Base-by-base conservation (phyloP, 2,329 filamentous ascomycete genomes). In the Escovopsis sp. region DNA sequence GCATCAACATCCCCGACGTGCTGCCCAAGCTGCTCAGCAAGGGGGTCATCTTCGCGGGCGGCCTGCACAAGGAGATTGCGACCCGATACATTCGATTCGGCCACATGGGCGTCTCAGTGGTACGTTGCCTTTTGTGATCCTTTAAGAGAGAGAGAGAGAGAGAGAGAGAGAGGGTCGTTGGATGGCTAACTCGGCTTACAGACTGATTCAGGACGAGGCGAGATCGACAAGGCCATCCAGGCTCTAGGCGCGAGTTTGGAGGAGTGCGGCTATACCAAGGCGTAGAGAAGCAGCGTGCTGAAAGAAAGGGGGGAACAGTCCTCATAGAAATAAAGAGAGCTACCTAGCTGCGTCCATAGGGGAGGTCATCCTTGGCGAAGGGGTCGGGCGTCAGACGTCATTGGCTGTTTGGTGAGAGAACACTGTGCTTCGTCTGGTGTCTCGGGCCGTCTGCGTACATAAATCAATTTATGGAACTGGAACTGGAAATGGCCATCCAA, bases 51-150 rank as follows among this genome's bases (percentile, higher is more conserved):
- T 96, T 96, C 59, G 91, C 91, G 23, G 91, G 87, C 46, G 91
- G 91, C 47, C 73, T 98, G 54, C 91, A 98, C 70, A 94, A 91
- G 73, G 85, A 93, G 60, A 94, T 94, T 61, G 88, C 85, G 3
- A 69, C 83, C 48, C 91, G 85, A 68, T 98, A 98, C 62, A 84
- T 98, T 52, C 79, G 91, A 26, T 91, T 98, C 56, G 91, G 91
- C 36, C 91, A 96, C 63, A 98, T 98, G 91, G 91, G 91, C 52
- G 85, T 96, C 48, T 91, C 83, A 58, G 82, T 88, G 52, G 77
- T 80, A 65, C 23, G 12, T 9, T 15, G 11, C 38, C 4, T 11
- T 26, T 34, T 33, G 9, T 18, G 9, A 23, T 15, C n/a, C 35
- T n/a, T 12, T 10, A 12, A 33, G 23, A 7, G 28, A 32, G 8